Evolutionary conservation across 1,139 yeast genomes (phyloP), one percentile per base, ranked within the genome.

Genomic region (Candida frijolesensis): DNA sequence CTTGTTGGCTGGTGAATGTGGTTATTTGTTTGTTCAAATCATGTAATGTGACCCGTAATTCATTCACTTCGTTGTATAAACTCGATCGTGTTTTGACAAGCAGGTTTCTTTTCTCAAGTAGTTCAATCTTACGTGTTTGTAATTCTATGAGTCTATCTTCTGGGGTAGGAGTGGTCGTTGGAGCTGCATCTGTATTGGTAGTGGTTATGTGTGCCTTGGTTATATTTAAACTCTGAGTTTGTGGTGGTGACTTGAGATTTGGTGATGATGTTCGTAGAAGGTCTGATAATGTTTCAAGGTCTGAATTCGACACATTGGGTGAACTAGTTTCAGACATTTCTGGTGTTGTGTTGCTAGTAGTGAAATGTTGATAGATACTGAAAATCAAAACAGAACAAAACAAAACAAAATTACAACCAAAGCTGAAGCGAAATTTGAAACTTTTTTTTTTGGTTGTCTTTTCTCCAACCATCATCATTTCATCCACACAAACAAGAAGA

Each of bases 41-140:
- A 40, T 62, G 59, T 2, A 60, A 46, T 39, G 57, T 56, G 6
- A 62, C 52, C 42, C 62, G 59, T 18, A 60, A 44, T 11, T 60
- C 63, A 12, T 67, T 68, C 2, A 70, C 59, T 18, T 60, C 52
- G 6, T 52, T 52, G 38, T 60, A 54, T 5, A 66, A 47, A 0
- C 51, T 48, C 1, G 63, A 46, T 44, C 76, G 50, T 37, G 56
- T 48, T 15, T 60, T 55, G 19, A 71, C 46, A 4, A 71, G 57
- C 6, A 53, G 55, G 29, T 62, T 62, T 51, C 70, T 57, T 51
- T 59, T 52, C 18, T 55, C 58, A 1, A 59, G 51, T 7, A 69
- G 53, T 15, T 51, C 50, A 12, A 66, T 51, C 50, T 68, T 68
- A 32, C 50, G 45, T 34, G 60, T 53, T 49, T 68, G 72, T 30